Evolutionary conservation across 371 early-diverging fungal species (phyloP).

Genomic region (Syncephalastrum contaminatum): DNA sequence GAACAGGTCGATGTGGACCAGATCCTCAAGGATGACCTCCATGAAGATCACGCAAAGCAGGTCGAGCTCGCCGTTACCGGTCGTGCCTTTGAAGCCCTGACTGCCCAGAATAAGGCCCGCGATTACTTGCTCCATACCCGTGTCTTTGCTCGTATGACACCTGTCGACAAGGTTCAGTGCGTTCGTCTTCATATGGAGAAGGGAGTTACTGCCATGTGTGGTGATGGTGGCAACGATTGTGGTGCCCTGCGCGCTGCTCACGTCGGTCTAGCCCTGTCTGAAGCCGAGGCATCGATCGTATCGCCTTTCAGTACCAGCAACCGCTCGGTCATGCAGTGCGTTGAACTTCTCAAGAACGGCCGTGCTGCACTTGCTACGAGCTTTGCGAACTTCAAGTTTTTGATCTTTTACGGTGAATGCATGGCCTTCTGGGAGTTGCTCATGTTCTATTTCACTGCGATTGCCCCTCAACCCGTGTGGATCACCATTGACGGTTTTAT

Average conservation of each 20-base stretch:
- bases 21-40: constrained; percentile 25
- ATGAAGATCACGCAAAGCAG: constrained; percentile 26
- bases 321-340: constrained; percentile 64
- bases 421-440: constrained; percentile 69
- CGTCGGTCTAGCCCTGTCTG: constrained; percentile 86
- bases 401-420: constrained; percentile 77
- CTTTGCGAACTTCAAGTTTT: constrained; percentile 77
- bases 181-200: constrained; percentile 74
- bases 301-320: constrained; percentile 75
- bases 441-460: constrained; percentile 70
- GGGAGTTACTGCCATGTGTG: constrained; percentile 85
- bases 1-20: constrained; percentile 33
- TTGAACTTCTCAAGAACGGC: constrained; percentile 71
- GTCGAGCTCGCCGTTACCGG: constrained; percentile 75
- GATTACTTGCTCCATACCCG: constrained; percentile 51
- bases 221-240: constrained; percentile 96
- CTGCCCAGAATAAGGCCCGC: constrained; percentile 36
- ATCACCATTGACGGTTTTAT: constrained; percentile 71
- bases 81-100: constrained; percentile 60
- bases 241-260: constrained; percentile 91
- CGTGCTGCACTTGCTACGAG: constrained; percentile 75
- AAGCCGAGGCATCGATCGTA: constrained; percentile 78
- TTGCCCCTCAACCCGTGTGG: constrained; percentile 68
- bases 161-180: constrained; percentile 70
- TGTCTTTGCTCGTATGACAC: constrained; percentile 82